Evolutionary conservation across 2,329 filamentous ascomycete genomes (phyloP), one percentile per base, ranked within the genome.

Genomic region (Diaporthe aspalathi): DNA sequence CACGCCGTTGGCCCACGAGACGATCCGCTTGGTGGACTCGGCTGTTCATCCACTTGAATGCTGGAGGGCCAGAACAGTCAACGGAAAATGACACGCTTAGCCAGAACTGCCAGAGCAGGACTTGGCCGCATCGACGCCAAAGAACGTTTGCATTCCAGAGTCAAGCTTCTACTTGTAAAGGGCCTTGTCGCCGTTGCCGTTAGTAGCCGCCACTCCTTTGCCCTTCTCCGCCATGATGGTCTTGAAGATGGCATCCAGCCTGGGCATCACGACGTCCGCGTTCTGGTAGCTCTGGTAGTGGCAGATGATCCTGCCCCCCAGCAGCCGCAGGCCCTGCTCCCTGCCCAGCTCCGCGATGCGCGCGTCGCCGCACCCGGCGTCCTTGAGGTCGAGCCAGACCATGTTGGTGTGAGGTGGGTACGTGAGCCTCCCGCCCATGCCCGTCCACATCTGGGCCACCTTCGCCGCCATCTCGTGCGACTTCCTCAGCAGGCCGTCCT

Each of bases 391-490:
- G 71, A 97, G 78, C 94, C 93, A 97, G 43, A 94, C 89, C 93
- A 97, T 97, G 82, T 97, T 97, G n/a, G 94, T 97, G 78, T 97
- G 91, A 1, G 93, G 91, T 0, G 92, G 91, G 72, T 91, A 85
- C 24, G 86, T 81, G 70, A 94, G 81, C 80, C 88, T 89, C 1
- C 94, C 94, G 5, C 94, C 94, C 66, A 91, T 84, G 20, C 82
- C 83, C 6, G 84, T 87, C 94, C 94, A 97, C 74, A 92, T 76
- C 73, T 76, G 73, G 56, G 76, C 90, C 29, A 95, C 84, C 75
- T 83, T 83, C 79, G 87, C 87, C 2, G 93, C 92, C 38, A 87
- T 87, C 57, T 82, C 81, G 79, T 95, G 92, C 11, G 87, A 88
- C 63, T 84, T 83, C 38, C 82, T 80, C 70, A 95, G 83, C 77